These are phyloP conservation scores for Marsdenia floribunda DNA, from an alignment of 257 asterid genomes.

Conservation along the genomic window DNA sequence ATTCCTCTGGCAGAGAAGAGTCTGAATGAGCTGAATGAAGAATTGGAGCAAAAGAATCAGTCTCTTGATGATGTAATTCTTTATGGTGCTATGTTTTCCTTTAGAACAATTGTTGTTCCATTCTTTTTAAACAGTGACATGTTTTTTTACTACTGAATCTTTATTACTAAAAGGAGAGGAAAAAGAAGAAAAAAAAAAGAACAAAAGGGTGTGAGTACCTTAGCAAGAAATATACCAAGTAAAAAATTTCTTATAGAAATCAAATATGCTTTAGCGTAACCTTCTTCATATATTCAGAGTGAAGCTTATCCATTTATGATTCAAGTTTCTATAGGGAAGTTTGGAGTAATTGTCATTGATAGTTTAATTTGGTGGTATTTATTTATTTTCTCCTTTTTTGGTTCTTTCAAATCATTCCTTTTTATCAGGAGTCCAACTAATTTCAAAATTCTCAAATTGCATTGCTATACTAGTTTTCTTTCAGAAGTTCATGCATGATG, in stretches of 20 bases:
- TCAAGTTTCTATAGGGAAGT: background rate
- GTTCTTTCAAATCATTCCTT: background rate
- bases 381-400: too few species aligned
- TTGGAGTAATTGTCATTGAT: background rate
- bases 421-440: background rate
- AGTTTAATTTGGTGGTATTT: background rate
- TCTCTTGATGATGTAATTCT: conserved; percentile 86
- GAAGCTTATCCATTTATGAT: background rate
- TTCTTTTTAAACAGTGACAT: background rate
- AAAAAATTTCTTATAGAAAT: background rate
- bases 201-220: background rate
- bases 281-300: background rate
- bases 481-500: background rate
- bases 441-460: background rate
- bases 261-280: background rate
- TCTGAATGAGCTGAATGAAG: conserved; percentile 61
- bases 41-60: conserved; percentile 68
- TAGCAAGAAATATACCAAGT: background rate
- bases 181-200: background rate
- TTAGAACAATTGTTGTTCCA: conserved; percentile 6
- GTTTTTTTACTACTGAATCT: background rate
- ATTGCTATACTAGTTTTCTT: too few species aligned
- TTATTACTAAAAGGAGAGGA: background rate
- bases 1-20: conserved; percentile 75
- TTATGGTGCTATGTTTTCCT: conserved; percentile 20